Evolutionary conservation across 257 asterid species (phyloP).

Genomic region (Fraxinus anomala): DNA sequence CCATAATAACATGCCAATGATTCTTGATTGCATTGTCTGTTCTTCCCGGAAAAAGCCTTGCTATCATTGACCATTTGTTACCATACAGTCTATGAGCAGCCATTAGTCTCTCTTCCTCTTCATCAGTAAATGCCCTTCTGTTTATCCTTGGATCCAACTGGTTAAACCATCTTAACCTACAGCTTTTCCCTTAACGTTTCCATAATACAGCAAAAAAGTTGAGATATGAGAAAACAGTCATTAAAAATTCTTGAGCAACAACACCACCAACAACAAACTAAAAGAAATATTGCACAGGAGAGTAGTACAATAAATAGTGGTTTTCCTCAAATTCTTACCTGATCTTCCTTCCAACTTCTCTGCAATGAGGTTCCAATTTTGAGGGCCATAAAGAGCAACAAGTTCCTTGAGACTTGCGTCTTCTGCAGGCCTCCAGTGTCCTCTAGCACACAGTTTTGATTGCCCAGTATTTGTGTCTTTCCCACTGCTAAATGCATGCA

Average conservation of each 20-base stretch:
- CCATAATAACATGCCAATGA: conserved; percentile 94
- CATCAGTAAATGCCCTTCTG: conserved; percentile 77
- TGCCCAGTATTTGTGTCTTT: conserved; percentile 42
- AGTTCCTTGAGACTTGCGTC: conserved; percentile 78
- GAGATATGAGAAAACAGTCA: not conserved
- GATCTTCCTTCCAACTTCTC: conserved; percentile 81
- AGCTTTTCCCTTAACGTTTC: conserved; percentile 62
- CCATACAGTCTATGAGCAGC: conserved; percentile 90
- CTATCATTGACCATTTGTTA: conserved; percentile 93
- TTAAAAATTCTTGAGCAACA: not conserved
- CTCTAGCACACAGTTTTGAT: conserved; percentile 73
- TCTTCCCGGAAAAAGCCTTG: conserved; percentile 86
- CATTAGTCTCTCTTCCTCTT: conserved; percentile 84
- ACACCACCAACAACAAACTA: too few relatives aligned
- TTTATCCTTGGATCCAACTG: conserved; percentile 88
- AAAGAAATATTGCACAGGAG: not conserved
- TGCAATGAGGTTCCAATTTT: conserved; percentile 87
- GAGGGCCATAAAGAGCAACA: conserved; percentile 86
- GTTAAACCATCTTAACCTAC: conserved; percentile 88
- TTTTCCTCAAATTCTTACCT: conserved; percentile 41
- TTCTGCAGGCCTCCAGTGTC: conserved; percentile 94
- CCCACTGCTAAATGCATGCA: conserved; percentile 34
- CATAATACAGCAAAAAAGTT: not conserved
- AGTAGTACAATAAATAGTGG: not conserved
- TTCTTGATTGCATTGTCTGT: conserved; percentile 93